Evolutionary conservation across 139 green algal genomes (phyloP), one percentile per base, ranked within the genome.

Genomic region (Haematococcus lacustris): DNA sequence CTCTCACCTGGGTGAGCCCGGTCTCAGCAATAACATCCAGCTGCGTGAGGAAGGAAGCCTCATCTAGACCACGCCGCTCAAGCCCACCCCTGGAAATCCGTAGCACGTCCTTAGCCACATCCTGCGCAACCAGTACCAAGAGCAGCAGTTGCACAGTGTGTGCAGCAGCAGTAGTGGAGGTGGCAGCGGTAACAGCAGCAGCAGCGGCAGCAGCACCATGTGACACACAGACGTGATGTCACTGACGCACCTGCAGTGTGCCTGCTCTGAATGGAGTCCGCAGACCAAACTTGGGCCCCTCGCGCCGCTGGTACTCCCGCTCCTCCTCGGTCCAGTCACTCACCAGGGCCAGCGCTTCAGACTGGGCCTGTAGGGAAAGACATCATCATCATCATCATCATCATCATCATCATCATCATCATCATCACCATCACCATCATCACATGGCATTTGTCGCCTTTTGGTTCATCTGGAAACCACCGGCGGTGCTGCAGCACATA

Each of bases 181-280:
- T n/a, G n/a, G n/a, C n/a, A n/a, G n/a, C n/a, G n/a, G n/a, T n/a
- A n/a, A n/a, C n/a, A n/a, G n/a, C n/a, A n/a, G n/a, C n/a, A n/a
- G n/a, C n/a, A 28, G 47, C 13, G 13, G 13, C 47, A 57, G 47
- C 47, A 57, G 13, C 47, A 57, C 47, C 47, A 9, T 57, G 47
- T 17, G 13, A 28, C 47, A 57, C 38, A 30, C 17, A 51, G 85
- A 57, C 47, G 47, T 9, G 43, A 53, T 28, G 43, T 53, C 43
- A 53, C 43, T 53, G 43, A 63, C 39, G 96, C 17, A 71, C 93
- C 69, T 82, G 89, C 40, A 97, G 78, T 6, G 87, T 95, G 66
- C 91, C 89, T 2, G 85, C 85, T 4, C 91, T 84, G 86, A 98
- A 99, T 43, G 88, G 89, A n/a, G 95, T 97, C n/a, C 79, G 64